Evolutionary conservation across 164 flowering plant genomes (phyloP).

Genomic region (Magnolia officinalis): DNA sequence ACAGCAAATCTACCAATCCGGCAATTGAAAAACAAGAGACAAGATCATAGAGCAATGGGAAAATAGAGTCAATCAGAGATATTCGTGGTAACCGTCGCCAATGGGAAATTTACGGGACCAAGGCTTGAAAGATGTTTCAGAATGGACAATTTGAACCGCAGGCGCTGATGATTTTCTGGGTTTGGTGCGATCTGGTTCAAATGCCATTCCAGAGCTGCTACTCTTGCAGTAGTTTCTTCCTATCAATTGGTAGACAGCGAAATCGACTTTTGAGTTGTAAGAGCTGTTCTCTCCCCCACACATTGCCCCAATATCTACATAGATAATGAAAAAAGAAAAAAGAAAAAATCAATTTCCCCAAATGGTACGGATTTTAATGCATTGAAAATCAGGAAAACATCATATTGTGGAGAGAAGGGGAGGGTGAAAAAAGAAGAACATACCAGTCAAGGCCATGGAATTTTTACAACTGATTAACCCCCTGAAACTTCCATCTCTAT

Average conservation of each 20-base stretch:
- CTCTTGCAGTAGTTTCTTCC: slow-evolving; percentile 25
- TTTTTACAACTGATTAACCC: slow-evolving; percentile 40
- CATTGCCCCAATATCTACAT: slow-evolving; percentile 55
- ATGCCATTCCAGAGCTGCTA: slow-evolving; percentile 55
- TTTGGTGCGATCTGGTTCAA: slow-evolving; percentile 47
- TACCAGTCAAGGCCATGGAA: slow-evolving; percentile 61
- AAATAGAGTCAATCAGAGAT: slow-evolving; percentile 32
- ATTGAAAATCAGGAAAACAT: neutral
- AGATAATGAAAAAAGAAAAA: neutral
- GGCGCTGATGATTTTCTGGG: slow-evolving; percentile 38
- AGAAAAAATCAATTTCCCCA: neutral
- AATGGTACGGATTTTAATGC: neutral
- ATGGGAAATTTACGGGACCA: slow-evolving; percentile 77
- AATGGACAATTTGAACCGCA: slow-evolving; percentile 44
- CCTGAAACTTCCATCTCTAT: slow-evolving; percentile 53
- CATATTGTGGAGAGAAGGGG: neutral
- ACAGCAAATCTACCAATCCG: slow-evolving; percentile 13
- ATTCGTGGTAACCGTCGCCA: slow-evolving; percentile 74
- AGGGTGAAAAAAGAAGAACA: neutral
- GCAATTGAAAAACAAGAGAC: slow-evolving; percentile 7
- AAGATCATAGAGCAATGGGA: neutral
- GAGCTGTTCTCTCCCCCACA: slow-evolving; percentile 30
- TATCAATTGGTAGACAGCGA: slow-evolving; percentile 12
- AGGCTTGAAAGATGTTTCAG: slow-evolving; percentile 55
- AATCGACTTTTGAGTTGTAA: slow-evolving; percentile 11